Percentiles rank a stretch among this genome's conserved stretches.
These are phyloP conservation scores for Albatrellus ellisii DNA, from an alignment of 768 basidiomycete genomes.

Conservation along the genomic window DNA sequence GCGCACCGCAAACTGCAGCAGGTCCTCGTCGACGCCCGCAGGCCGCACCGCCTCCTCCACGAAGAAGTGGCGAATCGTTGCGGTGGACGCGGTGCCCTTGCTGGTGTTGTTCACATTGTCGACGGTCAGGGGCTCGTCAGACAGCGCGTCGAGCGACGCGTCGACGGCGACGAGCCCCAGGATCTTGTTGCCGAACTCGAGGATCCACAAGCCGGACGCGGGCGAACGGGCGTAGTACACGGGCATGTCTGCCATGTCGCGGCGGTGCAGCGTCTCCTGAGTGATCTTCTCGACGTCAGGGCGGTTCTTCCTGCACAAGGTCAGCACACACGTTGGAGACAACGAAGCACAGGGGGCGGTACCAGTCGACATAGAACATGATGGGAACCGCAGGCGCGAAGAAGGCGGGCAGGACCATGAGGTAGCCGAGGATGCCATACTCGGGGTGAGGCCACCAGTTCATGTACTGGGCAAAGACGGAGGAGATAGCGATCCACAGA, in stretches of 20 bases:
- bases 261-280: conserved; percentile 35
- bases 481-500: conserved; percentile 48
- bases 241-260: conserved; percentile 40
- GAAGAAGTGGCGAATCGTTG: conserved; percentile 62
- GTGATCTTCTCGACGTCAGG: conserved; percentile 47
- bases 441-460: conserved; percentile 51
- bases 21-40: conserved; percentile 46
- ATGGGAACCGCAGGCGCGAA: conserved; percentile 49
- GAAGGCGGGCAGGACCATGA: conserved; percentile 53
- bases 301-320: conserved; percentile 46
- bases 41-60: conserved; percentile 51
- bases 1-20: conserved; percentile 44
- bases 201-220: conserved; percentile 57
- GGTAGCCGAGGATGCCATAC: conserved; percentile 33
- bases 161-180: conserved; percentile 62
- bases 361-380: conserved; percentile 65
- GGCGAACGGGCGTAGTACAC: conserved; percentile 46
- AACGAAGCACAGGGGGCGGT: conserved; percentile 13
- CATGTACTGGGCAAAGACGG: conserved; percentile 43
- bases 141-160: conserved; percentile 32
- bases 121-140: conserved; percentile 17
- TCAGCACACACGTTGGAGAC: not conserved
- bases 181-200: conserved; percentile 39
- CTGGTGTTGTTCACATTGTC: no score
- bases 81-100: conserved; percentile 33